Conservation (phyloP, 148 eudicot species). For the Rhododendron molle region DNA sequence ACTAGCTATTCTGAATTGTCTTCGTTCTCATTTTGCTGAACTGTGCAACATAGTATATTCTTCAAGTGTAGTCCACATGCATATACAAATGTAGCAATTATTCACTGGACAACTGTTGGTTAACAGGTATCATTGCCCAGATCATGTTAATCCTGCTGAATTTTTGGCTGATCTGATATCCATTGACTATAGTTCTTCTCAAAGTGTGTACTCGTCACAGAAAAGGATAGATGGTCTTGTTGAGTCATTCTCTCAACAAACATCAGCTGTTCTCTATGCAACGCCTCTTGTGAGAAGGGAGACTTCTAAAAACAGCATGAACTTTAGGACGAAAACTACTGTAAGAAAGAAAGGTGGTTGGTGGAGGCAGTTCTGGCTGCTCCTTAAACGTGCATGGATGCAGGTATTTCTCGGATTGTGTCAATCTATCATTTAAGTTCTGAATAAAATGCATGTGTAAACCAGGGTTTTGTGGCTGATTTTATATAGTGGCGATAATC, state of each 20-base stretch:
- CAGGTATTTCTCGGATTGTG: slow-evolving; percentile 48
- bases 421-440: not conserved
- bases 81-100: not conserved
- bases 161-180: slow-evolving; percentile 99
- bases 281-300: slow-evolving; percentile 42
- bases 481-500: not conserved
- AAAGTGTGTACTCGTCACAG: slow-evolving; percentile 71
- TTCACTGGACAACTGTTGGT: not conserved
- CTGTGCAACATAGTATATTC: not conserved
- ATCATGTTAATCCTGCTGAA: slow-evolving; percentile 95
- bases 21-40: not conserved
- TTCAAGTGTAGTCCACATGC: not conserved
- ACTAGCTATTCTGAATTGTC: not conserved
- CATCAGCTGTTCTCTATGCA: slow-evolving; percentile 53
- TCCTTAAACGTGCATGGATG: slow-evolving; percentile 98
- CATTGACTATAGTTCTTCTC: slow-evolving; percentile 84
- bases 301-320: slow-evolving; percentile 24
- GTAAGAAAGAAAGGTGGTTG: slow-evolving; percentile 55
- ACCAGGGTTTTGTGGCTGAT: not conserved
- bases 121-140: slow-evolving; percentile 82
- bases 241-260: slow-evolving; percentile 71
- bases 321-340: slow-evolving; percentile 26
- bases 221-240: slow-evolving; percentile 81
- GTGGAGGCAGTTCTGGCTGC: slow-evolving; percentile 91
- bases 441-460: not conserved